A percentile compares a stretch with the other conserved stretches of the same genome.
These are phyloP conservation scores for Tuber calosporum DNA, from an alignment of 495 filamentous ascomycete species.

Conservation along the genomic window DNA sequence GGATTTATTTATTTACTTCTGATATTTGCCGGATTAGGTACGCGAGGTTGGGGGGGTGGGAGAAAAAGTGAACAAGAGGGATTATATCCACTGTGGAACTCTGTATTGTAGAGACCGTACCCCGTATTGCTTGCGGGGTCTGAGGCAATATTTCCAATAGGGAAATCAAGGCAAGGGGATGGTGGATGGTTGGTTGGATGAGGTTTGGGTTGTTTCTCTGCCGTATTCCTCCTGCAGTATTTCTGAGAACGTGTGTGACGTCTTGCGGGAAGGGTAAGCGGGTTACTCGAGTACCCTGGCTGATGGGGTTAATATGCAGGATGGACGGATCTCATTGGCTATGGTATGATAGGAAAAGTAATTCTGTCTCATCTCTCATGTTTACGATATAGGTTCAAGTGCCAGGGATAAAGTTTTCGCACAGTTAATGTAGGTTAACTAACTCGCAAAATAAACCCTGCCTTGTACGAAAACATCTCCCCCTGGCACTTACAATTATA, in stretches of 20 bases:
- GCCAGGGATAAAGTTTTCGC: too few species aligned
- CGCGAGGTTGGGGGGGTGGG: slow-evolving; percentile 1
- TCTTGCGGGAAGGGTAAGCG: background rate
- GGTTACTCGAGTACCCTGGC: background rate
- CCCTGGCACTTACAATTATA: too few species aligned
- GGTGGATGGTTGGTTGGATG: background rate
- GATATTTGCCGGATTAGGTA: slow-evolving; percentile 2
- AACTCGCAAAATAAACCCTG: too few species aligned
- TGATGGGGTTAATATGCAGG: background rate
- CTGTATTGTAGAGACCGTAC: background rate
- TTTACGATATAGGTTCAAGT: background rate
- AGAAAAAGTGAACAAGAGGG: background rate
- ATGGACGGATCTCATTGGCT: background rate
- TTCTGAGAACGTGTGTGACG: slow-evolving; percentile 2
- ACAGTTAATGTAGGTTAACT: too few species aligned
- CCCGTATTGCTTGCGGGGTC: background rate
- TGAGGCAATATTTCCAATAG: slow-evolving; percentile 2
- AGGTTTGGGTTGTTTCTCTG: background rate
- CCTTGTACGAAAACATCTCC: too few species aligned
- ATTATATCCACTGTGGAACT: slow-evolving; percentile 1
- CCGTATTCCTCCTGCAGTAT: background rate
- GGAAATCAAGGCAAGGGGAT: slow-evolving; percentile 3
- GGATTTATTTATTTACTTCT: slow-evolving; percentile 6
- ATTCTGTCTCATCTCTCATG: background rate
- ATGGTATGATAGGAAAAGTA: background rate